Evolutionary conservation across 2,329 filamentous ascomycete genomes (phyloP).

Genomic region (Metarhizium rileyi): DNA sequence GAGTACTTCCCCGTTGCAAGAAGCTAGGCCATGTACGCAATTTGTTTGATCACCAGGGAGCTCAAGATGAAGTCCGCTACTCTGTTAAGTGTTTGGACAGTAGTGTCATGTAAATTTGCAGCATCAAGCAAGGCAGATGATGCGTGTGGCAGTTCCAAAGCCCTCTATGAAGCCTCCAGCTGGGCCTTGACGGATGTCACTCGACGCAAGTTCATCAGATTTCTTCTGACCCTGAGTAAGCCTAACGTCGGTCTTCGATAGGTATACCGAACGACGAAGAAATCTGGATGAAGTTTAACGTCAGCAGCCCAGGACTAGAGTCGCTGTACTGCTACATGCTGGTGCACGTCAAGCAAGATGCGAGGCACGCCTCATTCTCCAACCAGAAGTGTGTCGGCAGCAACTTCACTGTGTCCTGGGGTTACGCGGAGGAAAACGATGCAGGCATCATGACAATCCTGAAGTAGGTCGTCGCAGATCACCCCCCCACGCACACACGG

Average conservation of each 20-base stretch:
- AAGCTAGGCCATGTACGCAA: background rate
- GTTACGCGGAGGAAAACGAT: slow-evolving; percentile 19
- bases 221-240: background rate
- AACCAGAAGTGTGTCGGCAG: slow-evolving; percentile 13
- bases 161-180: background rate
- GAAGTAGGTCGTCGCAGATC: slow-evolving; percentile 17
- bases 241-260: background rate
- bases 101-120: background rate
- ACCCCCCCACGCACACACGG: background rate
- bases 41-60: background rate
- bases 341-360: slow-evolving; percentile 8
- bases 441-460: slow-evolving; percentile 21
- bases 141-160: background rate
- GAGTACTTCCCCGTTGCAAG: background rate
- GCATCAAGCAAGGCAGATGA: background rate
- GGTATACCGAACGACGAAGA: background rate
- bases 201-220: background rate
- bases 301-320: slow-evolving; percentile 6
- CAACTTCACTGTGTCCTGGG: slow-evolving; percentile 22
- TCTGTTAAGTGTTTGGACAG: background rate
- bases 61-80: background rate
- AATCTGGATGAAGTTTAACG: slow-evolving; percentile 8
- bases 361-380: slow-evolving; percentile 16
- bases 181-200: slow-evolving; percentile 6
- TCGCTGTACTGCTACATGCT: slow-evolving; percentile 8